Evolutionary conservation across 2,329 filamentous ascomycete genomes (phyloP), one percentile per base, ranked within the genome.

Genomic region (Trichoderma atroviride): DNA sequence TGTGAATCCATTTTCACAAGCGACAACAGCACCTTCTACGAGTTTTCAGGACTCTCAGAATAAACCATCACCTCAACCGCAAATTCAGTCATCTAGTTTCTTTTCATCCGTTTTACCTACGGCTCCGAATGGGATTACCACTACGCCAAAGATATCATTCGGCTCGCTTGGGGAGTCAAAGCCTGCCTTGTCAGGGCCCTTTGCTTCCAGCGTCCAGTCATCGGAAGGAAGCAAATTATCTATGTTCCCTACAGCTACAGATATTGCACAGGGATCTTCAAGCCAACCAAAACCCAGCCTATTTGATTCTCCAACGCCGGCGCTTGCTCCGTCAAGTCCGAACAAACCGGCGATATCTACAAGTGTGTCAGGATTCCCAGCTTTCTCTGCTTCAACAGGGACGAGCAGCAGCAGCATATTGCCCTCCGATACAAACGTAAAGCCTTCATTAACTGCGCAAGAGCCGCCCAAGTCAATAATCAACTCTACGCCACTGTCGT

Each of bases 31-130:
- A 14, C 53, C 47, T 37, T 27, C 63, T 10, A 37, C 14, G 56
- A 35, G 5, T 14, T 64, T 56, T 31, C 60, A 55, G 11, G 65
- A 47, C 11, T 10, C 22, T 7, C 69, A 69, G 43, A 53, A 24
- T 40, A 59, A 64, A 63, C 31, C 65, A 5, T n/a, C 60, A n/a
- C 40, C 58, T 37, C 33, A 60, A 5, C 43, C 63, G 35, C 60
- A 56, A 33, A 3, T 22, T 19, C 56, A 55, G 24, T 60, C 29
- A 50, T 14, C 55, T 24, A 55, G 71, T 47, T 72, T 75, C 14
- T 78, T 79, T 22, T 56, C 74, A 33, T 53, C 47, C 0, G 50
- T 71, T 22, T 13, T 50, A 14, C 50, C 70, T 16, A 62, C 73
- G 31, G 65, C 68, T 43, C 27, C 47, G 67, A 75, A 73, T 16